Evolutionary conservation across 192 early-diverging fungal genomes (phyloP), one percentile per base, ranked within the genome.

Genomic region (Gaertneriomyces sp.): DNA sequence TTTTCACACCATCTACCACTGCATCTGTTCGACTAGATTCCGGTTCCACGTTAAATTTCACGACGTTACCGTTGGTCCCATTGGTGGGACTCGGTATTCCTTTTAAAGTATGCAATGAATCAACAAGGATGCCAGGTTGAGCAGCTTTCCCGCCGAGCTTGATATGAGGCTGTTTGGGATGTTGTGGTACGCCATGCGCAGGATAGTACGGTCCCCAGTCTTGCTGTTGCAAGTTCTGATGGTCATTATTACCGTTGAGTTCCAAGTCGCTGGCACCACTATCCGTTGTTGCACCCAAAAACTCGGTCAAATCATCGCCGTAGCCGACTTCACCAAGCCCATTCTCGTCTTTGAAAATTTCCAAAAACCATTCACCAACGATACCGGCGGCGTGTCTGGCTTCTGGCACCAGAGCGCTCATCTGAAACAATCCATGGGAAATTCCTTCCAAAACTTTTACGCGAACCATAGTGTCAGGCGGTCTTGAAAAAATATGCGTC

Each of bases 371-470:
- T 46, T 76, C 73, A 8, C 64, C 61, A 4, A 62, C 68, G 20
- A 82, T 62, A n/a, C 64, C 39, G 16, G 67, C 64, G 25, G 76
- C 68, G 45, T 81, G 80, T 20, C 58, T 65, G 42, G 83, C 87
- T 59, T 94, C 92, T 4, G 92, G 92, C 2, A 91, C 72, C 9
- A 94, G 68, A 11, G 80, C 59, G 56, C 79, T 77, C 91, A 92
- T 92, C 58, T 87, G 78, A 19, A 84, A 63, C 38, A 84, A 67
- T 5, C 54, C 83, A 63, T 85, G 81, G 39, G 79, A 81, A 7
- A 90, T 74, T 7, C 91, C 92, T 52, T 89, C 85, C 7, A 92
- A 71, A 56, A 94, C 86, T 17, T 88, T 85, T 14, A 90, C 85
- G 17, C 77, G 71, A 1, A 89, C 84, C 75, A 78, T 82, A 45